phyloP scores from a whole-genome alignment of 495 filamentous ascomycete genomes.

The Penicillium maclennaniae region DNA sequence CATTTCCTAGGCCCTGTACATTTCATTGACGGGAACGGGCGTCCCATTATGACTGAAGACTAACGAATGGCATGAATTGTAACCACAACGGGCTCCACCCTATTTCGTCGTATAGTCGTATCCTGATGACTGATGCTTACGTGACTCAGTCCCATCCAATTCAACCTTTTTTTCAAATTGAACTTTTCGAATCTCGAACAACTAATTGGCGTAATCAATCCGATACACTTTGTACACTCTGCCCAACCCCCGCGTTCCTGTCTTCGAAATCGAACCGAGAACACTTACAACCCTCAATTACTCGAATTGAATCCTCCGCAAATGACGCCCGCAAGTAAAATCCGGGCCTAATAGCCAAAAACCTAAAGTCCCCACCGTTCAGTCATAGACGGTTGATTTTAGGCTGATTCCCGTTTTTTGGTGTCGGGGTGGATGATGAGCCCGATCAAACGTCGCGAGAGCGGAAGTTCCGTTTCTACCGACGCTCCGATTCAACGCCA shows the following conservation, averaged over 20 bases:
- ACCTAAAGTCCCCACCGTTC: not conserved
- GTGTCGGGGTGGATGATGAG: constrained; percentile 8
- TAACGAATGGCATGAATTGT: constrained; percentile 2
- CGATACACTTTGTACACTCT: not conserved
- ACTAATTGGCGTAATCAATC: not conserved
- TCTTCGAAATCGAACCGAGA: too few species aligned
- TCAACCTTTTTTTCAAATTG: too few species aligned
- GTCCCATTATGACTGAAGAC: not conserved
- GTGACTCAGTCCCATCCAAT: not conserved
- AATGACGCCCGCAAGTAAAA: not conserved
- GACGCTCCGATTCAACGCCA: constrained; percentile 9
- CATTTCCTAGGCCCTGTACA: not conserved
- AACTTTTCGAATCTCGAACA: too few species aligned
- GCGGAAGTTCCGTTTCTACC: constrained; percentile 23
- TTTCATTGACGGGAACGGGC: not conserved
- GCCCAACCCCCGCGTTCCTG: not conserved
- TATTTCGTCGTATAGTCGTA: not conserved
- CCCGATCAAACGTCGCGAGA: not conserved
- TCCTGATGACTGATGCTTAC: not conserved
- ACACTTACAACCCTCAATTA: too few species aligned
- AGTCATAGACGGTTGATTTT: not conserved
- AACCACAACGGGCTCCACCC: not conserved
- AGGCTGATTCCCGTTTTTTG: not conserved
- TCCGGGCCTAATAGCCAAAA: not conserved
- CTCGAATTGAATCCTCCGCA: not conserved